Base-by-base conservation (phyloP, 345 rosid species). In the Rhodamnia argentea region DNA sequence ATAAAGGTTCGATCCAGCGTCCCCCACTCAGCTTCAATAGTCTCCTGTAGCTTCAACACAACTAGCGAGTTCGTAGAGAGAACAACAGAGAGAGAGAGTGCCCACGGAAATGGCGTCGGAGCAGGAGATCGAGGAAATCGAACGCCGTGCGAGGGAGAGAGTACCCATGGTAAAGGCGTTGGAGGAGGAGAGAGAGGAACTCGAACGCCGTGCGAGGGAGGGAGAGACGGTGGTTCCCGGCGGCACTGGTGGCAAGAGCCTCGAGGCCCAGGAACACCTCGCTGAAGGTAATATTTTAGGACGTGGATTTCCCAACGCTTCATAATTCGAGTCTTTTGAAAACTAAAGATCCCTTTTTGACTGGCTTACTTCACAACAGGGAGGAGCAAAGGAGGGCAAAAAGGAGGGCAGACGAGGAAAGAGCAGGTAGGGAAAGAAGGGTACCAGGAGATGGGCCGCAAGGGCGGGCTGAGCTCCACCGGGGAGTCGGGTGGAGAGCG, bases 161-260 rank as follows among this genome's bases (percentile, higher is more conserved):
- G 96, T 4, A 42, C 44, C 44, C 44, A 42, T 5, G 44, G 44
- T 42, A 42, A 42, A 3, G 44, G 51, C 51, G 51, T 50, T 12
- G 51, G 52, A 51, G 14, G 13, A 12, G 52, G 91, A 94, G 55
- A 88, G 92, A 85, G 90, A 83, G 53, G 93, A 93, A 52, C 93
- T 96, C 2, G 96, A 96, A 90, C 92, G 91, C 85, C 92, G 89
- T 88, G 98, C 98, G 2, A 91, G 88, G 92, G 91, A 89, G 75
- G 98, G 99, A 23, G 96, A 96, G 90, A 93, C 95, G 0, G 96
- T 96, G 1, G 90, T 95, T 22, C 98, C 95, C 6, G 96, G 98
- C 7, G 99, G 98, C 51, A 95, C 98, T 1, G 96, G 98, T 0
- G 96, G 99, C 84, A 96, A 92, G 86, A 96, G 97, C 94, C 96